Evolutionary conservation across 352 stramenopile species (phyloP), one percentile per base, ranked within the genome.

Genomic region (Pythium utonaiense): DNA sequence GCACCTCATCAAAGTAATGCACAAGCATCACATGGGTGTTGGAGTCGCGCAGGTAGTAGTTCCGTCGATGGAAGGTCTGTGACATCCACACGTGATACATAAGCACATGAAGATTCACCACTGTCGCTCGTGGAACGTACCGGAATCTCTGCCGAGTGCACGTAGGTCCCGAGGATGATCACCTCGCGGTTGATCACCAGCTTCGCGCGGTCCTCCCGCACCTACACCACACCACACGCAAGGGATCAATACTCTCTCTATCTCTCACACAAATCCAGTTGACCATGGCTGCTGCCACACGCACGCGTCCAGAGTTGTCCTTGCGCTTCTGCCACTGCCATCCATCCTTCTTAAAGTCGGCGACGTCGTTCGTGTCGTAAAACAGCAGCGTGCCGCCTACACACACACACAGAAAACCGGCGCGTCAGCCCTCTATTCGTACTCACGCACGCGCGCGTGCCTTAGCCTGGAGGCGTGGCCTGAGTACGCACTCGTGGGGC

Each of bases 251-350:
- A n/a, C n/a, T n/a, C n/a, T n/a, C n/a, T n/a, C n/a, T n/a, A n/a
- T n/a, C n/a, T n/a, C n/a, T n/a, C n/a, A n/a, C n/a, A n/a, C n/a
- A n/a, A n/a, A n/a, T n/a, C n/a, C n/a, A n/a, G n/a, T n/a, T n/a
- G n/a, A n/a, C n/a, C n/a, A n/a, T n/a, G n/a, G n/a, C n/a, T n/a
- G n/a, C n/a, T n/a, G n/a, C n/a, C n/a, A n/a, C n/a, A n/a, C 63
- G 54, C 65, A 89, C 83, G 33, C 80, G 78, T 62, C 74, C 86
- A 16, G 73, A 86, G 52, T 88, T 82, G 64, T 93, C 86, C 65
- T 93, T 95, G 41, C 85, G 82, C 65, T 92, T 93, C 60, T 93
- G 86, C 86, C 86, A 95, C 6, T 59, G 75, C 83, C 83, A 95
- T 5, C 86, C 86, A 64, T 95, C 86, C 51, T 90, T 91, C 71